Base-by-base conservation (phyloP, 225 moss, liverwort and hornwort genomes). In the Straminergon stramineum region DNA sequence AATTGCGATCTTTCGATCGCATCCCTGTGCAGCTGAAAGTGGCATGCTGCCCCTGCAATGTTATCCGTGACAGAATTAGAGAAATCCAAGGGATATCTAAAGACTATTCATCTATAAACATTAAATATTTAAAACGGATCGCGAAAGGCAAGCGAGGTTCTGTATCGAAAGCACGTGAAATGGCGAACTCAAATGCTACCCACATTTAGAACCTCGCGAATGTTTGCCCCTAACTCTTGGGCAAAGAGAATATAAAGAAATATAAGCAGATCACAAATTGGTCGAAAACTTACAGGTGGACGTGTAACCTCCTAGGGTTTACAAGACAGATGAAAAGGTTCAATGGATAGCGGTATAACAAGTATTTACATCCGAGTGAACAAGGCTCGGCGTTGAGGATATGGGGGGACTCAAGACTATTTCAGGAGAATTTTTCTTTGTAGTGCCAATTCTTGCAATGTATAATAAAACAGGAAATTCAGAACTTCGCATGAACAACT, bases 1-100 rank as follows among this genome's bases (percentile, higher is more conserved):
- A 90, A 95, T 92, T 55, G 93, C 95, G 84, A 95, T 91, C 95
- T 95, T 95, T 67, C 95, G 93, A 92, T 95, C 92, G 80, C 92
- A 84, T 91, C 91, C 91, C 58, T 87, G 92, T 60, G 93, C 45
- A 81, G 85, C 70, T 87, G 92, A 88, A 75, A 90, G 91, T 90
- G 95, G 92, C 95, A 95, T 93, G 56, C 41, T 93, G 88, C 73
- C 65, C 62, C 93, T 91, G 89, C 89, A 84, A 87, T 51, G 76
- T 34, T 30, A 87, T 82, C 55, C 57, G 64, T 23, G 41, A 89
- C 77, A 90, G 20, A 45, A 13, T 90, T 51, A 92, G 89, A 64
- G 15, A 84, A 79, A 77, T 62, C 24, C 79, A 60, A 53, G 64
- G 35, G 32, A 64, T 32, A 81, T 35, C 65, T 39, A 78, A 51